Evolutionary conservation across 1,284 basidiomycete species (phyloP).

Genomic region (Ceratobasidium sp.): DNA sequence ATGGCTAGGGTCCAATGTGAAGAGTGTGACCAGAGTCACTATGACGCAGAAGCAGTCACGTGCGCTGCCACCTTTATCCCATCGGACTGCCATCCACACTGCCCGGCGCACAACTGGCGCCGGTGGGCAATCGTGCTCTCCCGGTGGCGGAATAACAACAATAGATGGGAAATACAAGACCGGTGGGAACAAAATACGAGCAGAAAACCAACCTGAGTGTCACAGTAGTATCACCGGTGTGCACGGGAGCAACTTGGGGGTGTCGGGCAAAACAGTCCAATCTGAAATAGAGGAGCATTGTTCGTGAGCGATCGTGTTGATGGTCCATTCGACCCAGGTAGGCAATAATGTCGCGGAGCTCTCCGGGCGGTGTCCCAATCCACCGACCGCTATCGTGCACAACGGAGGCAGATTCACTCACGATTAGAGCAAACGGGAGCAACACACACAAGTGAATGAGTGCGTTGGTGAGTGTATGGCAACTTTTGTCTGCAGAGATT

Average conservation of each 20-base stretch:
- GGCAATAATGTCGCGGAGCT: too few relatives aligned
- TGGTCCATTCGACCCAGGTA: neutral
- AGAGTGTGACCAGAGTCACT: constrained; percentile 39
- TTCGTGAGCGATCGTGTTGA: constrained; percentile 20
- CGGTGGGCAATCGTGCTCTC: neutral
- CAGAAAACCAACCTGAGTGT: constrained; percentile 18
- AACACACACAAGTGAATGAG: constrained; percentile 41
- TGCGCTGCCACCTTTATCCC: constrained; percentile 10
- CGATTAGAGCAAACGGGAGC: constrained; percentile 35
- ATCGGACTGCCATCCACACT: constrained; percentile 11
- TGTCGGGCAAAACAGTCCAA: constrained; percentile 26
- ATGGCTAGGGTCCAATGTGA: constrained; percentile 31
- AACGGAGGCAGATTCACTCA: constrained; percentile 20
- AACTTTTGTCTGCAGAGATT: constrained; percentile 30
- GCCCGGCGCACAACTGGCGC: neutral
- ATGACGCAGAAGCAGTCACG: constrained; percentile 23
- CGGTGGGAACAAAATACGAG: neutral
- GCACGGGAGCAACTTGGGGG: constrained; percentile 20
- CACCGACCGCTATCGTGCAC: neutral
- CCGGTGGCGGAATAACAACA: neutral
- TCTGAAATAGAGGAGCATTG: constrained; percentile 26
- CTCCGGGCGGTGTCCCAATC: too few relatives aligned
- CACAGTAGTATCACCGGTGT: constrained; percentile 9
- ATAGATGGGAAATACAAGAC: neutral
- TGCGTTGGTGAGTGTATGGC: constrained; percentile 28